These are phyloP conservation scores for Paralagenidium karlingii DNA, from an alignment of 352 stramenopile genomes.

Conservation along the genomic window DNA sequence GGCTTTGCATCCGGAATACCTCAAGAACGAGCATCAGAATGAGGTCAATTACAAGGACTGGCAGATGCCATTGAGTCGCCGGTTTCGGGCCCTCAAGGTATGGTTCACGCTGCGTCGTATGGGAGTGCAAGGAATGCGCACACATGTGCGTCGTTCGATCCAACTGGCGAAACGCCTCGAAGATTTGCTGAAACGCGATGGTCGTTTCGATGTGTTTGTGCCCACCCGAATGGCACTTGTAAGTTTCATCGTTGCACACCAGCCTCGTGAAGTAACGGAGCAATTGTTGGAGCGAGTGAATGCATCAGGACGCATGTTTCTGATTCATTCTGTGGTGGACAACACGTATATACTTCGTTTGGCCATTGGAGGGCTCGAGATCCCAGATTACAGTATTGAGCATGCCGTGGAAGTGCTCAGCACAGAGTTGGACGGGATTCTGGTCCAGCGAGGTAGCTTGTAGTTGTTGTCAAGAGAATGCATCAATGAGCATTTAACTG, in stretches of 20 bases:
- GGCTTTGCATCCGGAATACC: conserved; percentile 49
- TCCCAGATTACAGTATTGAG: conserved; percentile 28
- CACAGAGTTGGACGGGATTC: conserved; percentile 13
- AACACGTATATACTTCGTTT: conserved; percentile 35
- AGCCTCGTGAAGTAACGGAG: conserved; percentile 27
- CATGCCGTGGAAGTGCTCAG: conserved; percentile 21
- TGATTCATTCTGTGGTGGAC: conserved; percentile 56
- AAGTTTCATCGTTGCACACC: conserved; percentile 41
- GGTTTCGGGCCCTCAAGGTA: conserved; percentile 55
- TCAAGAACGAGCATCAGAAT: conserved; percentile 60
- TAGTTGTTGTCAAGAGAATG: too few relatives aligned
- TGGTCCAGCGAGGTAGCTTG: too few relatives aligned
- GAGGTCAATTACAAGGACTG: conserved; percentile 63
- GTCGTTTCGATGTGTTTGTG: conserved; percentile 33
- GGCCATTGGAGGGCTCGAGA: conserved; percentile 30
- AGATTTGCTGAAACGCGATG: conserved; percentile 19
- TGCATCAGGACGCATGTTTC: conserved; percentile 35
- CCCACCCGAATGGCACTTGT: conserved; percentile 40
- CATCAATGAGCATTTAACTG: too few relatives aligned
- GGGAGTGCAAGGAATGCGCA: conserved; percentile 30
- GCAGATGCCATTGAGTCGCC: conserved; percentile 49
- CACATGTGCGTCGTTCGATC: conserved; percentile 37
- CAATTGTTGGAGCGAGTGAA: conserved; percentile 39
- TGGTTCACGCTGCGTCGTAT: conserved; percentile 62
- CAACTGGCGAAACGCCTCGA: conserved; percentile 29